Evolutionary conservation across 2,329 filamentous ascomycete genomes (phyloP), one percentile per base, ranked within the genome.

Genomic region (Neofusicoccum cordaticola): DNA sequence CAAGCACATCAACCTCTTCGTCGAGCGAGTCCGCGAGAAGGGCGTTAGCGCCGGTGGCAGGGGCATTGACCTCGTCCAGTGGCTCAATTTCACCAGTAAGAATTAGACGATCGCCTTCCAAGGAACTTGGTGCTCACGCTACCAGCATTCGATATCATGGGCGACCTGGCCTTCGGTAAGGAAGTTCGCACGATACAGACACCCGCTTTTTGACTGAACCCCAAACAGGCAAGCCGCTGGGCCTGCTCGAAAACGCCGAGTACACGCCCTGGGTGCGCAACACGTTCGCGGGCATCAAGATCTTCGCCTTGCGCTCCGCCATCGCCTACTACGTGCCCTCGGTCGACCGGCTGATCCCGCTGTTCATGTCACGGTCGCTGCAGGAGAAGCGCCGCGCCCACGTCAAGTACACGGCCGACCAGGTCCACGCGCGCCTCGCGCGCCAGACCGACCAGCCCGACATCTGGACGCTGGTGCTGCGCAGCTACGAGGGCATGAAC

Each of bases 1-100:
- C 62, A 67, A 68, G 0, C 80, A 82, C 67, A 75, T 80, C 27
- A 70, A 77, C 50, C 67, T 80, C 6, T 73, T 83, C 39, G 72
- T 82, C 41, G 45, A 70, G 4, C 72, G 74, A 31, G 67, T 82
- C 1, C 70, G 68, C 70, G 44, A 41, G 67, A 22, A 15, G 13
- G 35, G 57, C 27, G 19, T 27, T 22, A 39, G 17, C 17, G 35
- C 75, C 66, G 70, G 69, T 11, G 65, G 71, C 9, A 15, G 22
- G 19, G 6, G 67, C 70, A 42, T 67, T 68, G 6, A 56, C 42
- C 15, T 61, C 27, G 13, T 17, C 15, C 15, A 37, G 11, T 66
- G 70, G 56, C 74, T 71, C 68, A 75, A 75, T 68, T 74, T 71
- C 57, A 71, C 73, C 1, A 74, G 27, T 31, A 31, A 31, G 27